Evolutionary conservation across 2,329 filamentous ascomycete genomes (phyloP), one percentile per base, ranked within the genome.

Genomic region (Chalaropsis ovoidea): DNA sequence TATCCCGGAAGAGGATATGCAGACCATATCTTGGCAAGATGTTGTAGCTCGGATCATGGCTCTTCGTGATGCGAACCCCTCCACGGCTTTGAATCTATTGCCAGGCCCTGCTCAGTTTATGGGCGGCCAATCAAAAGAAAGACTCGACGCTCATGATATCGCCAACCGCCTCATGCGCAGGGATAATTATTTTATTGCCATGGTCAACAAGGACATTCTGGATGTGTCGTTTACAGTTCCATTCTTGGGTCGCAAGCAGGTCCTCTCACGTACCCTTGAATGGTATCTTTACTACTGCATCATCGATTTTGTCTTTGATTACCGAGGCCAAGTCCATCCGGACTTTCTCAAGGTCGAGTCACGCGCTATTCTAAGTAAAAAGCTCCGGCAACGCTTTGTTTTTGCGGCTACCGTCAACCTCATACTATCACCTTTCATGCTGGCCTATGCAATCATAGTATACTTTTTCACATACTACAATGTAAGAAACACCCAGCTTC

Each of bases 391-490:
- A 49, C 85, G 94, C 4, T 90, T 99, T 69, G 79, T 88, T 39
- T 89, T 95, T 72, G 88, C 89, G 1, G 94, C 90, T 1, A 76
- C 94, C 58, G 86, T 96, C 77, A 96, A 94, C 72, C 83, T 96
- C 54, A 77, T 96, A 49, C 85, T 91, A 69, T 89, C 91, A 0
- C 93, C 94, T 0, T 89, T 96, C 70, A 85, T 95, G 52, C 85
- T 95, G n/a, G 80, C 86, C 13, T 95, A 94, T 71, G 86, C 95
- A 45, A 77, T 96, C 54, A 84, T 96, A 70, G 86, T 94, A 68
- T 96, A 95, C 74, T 90, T 99, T 71, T 91, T 97, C 73, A 90
- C 88, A 41, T 96, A 97, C 73, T 97, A 96, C 74, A 94, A 94
- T 71, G 87, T 89, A 75, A 75, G 83, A 15, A 17, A 17, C 22